Percentiles rank a stretch among this genome's conserved stretches.
phyloP scores from a whole-genome alignment of 805 yeast genomes.

The Kazachstania kunashirensis region DNA sequence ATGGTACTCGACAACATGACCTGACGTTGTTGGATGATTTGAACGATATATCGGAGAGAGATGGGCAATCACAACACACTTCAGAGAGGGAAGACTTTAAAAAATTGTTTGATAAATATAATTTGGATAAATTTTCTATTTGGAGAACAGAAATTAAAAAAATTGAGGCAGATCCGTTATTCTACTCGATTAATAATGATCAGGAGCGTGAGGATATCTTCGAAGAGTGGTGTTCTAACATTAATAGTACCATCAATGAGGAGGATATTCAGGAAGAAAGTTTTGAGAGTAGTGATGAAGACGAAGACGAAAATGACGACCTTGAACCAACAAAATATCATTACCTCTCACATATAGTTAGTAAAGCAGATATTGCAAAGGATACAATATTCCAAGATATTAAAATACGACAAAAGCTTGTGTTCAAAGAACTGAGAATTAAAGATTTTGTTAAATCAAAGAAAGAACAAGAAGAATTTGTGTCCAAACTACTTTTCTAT shows the following conservation, averaged over 20 bases:
- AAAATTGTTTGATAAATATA: conserved; percentile 27
- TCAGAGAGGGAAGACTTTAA: too few species aligned
- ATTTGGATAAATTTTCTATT: conserved; percentile 36
- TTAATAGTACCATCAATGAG: too few species aligned
- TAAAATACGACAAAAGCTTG: conserved; percentile 13
- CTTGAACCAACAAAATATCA: conserved; percentile 26
- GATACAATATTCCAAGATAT: conserved; percentile 23
- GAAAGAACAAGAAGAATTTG: conserved; percentile 18
- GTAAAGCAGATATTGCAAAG: conserved; percentile 14
- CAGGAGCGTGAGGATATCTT: conserved; percentile 32
- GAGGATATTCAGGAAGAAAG: not conserved
- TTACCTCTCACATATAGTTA: conserved; percentile 26
- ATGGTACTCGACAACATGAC: conserved; percentile 2
- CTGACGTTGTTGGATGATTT: not conserved
- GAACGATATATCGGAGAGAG: conserved; percentile 1
- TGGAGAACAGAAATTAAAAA: conserved; percentile 40
- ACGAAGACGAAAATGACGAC: conserved; percentile 4
- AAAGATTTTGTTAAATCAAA: conserved; percentile 15
- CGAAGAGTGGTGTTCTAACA: conserved; percentile 36
- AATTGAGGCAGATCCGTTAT: conserved; percentile 36
- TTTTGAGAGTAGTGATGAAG: not conserved
- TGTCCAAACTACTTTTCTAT: conserved; percentile 20
- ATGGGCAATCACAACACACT: not conserved
- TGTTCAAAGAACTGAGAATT: conserved; percentile 19
- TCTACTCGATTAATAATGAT: conserved; percentile 29